Evolutionary conservation across 2,329 filamentous ascomycete species (phyloP), one percentile per base, ranked within the genome.

Genomic region (Mycocentrospora acerina): DNA sequence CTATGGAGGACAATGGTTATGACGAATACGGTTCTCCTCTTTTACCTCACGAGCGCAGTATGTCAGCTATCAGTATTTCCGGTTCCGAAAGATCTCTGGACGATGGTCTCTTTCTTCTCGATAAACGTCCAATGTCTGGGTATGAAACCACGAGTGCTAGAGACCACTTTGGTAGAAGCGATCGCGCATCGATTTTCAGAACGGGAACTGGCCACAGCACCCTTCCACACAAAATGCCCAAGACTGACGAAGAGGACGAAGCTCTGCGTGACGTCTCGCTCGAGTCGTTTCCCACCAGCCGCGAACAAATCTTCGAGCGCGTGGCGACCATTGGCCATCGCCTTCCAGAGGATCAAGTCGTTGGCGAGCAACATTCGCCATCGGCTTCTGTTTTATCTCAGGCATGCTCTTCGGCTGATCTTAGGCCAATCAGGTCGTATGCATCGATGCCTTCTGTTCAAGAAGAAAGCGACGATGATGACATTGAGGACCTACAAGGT

Each of bases 361-460:
- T 50, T 12, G 37, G 37, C 5, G 30, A 42, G 10, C 25, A 48
- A 7, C 44, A 50, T 27, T 63, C 61, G 2, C 59, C 62, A 7
- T 50, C 50, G 7, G 29, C 44, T 7, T 55, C 53, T 6, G 50
- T 57, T 4, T 19, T 52, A 4, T 63, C 61, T 3, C 59, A 61
- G 37, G 48, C 62, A 4, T 59, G 56, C 35, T 64, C 61, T 11
- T 64, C 61, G 2, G 53, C 54, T n/a, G 54, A 62, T 14, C 55
- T 62, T 4, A 43, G 22, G 4, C 53, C 53, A 0, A 53, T 57
- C 15, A 56, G 54, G 15, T 59, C 58, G 2, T 51, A 60, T 29
- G 42, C 45, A 2, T 63, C 59, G 3, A 35, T 65, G n/a, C 52
- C 55, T 2, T 53, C 60, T 30, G 59, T 62, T 9, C 52, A 45